These are phyloP conservation scores for Cercospora beticola DNA, from an alignment of 2,329 filamentous ascomycete genomes.

Conservation along the genomic window DNA sequence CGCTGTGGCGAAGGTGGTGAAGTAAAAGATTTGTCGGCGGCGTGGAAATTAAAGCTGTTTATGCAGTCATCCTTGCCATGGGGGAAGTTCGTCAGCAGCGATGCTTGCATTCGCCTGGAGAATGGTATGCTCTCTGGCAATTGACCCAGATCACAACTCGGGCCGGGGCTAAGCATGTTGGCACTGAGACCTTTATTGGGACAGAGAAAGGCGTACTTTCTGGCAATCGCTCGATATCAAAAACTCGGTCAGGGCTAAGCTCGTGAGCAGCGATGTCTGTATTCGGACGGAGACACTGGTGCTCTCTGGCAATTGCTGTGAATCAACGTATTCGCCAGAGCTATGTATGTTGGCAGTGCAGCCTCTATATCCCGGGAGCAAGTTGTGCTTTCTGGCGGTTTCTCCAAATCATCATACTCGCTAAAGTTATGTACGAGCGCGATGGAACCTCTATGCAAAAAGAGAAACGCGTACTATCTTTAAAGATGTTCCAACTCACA, in stretches of 20 bases:
- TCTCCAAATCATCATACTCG: neutral
- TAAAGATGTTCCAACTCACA: neutral
- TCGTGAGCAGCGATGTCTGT: neutral
- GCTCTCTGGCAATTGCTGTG: neutral
- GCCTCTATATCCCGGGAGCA: neutral
- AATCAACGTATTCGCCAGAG: too few relatives aligned
- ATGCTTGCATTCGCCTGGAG: too few relatives aligned
- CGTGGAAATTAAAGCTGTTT: too few relatives aligned
- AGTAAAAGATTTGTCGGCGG: too few relatives aligned
- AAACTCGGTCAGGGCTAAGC: neutral
- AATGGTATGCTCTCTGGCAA: too few relatives aligned
- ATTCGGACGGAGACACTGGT: neutral
- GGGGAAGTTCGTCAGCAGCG: too few relatives aligned
- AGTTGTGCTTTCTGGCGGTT: neutral
- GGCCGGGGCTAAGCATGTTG: too few relatives aligned
- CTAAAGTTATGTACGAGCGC: neutral
- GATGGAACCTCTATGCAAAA: neutral
- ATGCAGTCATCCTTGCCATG: neutral
- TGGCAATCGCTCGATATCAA: too few relatives aligned
- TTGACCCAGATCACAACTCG: too few relatives aligned
- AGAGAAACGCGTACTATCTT: neutral
- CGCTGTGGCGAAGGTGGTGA: too few relatives aligned
- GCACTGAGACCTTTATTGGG: too few relatives aligned
- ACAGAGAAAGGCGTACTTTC: too few relatives aligned
- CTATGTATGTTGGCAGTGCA: neutral